phyloP scores from a whole-genome alignment of 2,329 filamentous ascomycete genomes.

The Aspergillus proliferans region DNA sequence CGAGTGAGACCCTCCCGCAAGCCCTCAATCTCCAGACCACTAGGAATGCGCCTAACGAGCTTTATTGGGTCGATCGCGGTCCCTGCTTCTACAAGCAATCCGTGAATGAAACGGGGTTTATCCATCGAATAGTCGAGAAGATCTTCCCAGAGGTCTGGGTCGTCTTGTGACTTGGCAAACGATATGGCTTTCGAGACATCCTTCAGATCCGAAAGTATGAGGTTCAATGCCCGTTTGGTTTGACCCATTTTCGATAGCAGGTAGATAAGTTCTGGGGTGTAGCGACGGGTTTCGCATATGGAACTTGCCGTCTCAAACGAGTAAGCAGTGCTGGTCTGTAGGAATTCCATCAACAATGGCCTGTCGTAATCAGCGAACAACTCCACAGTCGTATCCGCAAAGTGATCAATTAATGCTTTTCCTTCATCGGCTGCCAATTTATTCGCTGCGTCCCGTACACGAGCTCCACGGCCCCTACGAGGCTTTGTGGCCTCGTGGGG shows the following conservation, averaged over 20 bases:
- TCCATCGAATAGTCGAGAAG: conserved; percentile 95
- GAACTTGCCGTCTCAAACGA: conserved; percentile 66
- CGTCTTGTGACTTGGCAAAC: conserved; percentile 89
- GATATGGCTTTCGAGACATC: conserved; percentile 89
- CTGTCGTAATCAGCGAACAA: conserved; percentile 83
- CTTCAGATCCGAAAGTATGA: conserved; percentile 89
- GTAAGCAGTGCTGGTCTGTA: conserved; percentile 79
- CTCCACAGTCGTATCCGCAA: conserved; percentile 78
- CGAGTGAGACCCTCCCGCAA: conserved; percentile 80
- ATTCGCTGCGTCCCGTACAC: conserved; percentile 36
- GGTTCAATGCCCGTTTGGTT: conserved; percentile 80
- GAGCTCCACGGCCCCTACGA: conserved; percentile 28
- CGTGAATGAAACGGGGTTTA: conserved; percentile 89
- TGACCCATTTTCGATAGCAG: conserved; percentile 92
- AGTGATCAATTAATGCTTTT: conserved; percentile 69
- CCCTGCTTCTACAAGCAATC: conserved; percentile 85
- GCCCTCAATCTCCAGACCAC: conserved; percentile 86
- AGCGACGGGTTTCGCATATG: conserved; percentile 74
- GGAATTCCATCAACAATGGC: conserved; percentile 73
- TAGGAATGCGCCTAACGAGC: conserved; percentile 82
- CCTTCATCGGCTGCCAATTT: conserved; percentile 52
- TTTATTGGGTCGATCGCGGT: conserved; percentile 89
- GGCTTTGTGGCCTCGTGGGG: conserved; percentile 28
- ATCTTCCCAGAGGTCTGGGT: conserved; percentile 90
- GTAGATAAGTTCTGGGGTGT: conserved; percentile 89